phyloP scores from a whole-genome alignment of 495 filamentous ascomycete genomes.

The Parachaetomium inaequale region DNA sequence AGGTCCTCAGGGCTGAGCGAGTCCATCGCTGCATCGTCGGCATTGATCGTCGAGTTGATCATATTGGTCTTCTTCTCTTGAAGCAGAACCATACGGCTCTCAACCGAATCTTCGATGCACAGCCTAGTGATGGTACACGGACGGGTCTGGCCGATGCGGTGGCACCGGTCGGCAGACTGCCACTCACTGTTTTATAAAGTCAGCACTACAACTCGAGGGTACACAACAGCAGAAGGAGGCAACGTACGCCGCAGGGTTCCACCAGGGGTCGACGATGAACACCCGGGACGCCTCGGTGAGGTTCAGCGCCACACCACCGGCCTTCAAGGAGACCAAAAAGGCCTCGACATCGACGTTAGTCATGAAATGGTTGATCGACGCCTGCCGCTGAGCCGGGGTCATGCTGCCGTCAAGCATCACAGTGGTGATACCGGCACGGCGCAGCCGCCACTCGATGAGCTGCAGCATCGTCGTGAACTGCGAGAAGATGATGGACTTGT shows the following conservation, averaged over 20 bases:
- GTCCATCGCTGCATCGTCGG: slow-evolving; percentile 81
- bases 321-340: slow-evolving; percentile 91
- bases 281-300: slow-evolving; percentile 90
- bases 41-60: slow-evolving; percentile 93
- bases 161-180: slow-evolving; percentile 94
- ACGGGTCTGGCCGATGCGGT: slow-evolving; percentile 91
- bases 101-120: slow-evolving; percentile 93
- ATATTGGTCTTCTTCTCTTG: slow-evolving; percentile 98
- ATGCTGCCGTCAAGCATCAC: slow-evolving; percentile 97
- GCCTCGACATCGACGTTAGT: slow-evolving; percentile 86
- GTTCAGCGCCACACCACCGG: slow-evolving; percentile 92
- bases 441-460: slow-evolving; percentile 93
- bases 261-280: slow-evolving; percentile 97
- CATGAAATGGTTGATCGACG: slow-evolving; percentile 91
- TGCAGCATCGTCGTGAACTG: slow-evolving; percentile 98
- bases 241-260: slow-evolving; percentile 78
- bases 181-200: slow-evolving; percentile 57
- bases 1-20: slow-evolving; percentile 86
- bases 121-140: slow-evolving; percentile 92
- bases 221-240: background rate
- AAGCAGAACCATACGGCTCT: slow-evolving; percentile 86
- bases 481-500: slow-evolving; percentile 96
- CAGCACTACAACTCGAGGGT: background rate
- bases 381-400: slow-evolving; percentile 87
- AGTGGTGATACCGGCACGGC: slow-evolving; percentile 90